Evolutionary conservation across 1,284 basidiomycete species (phyloP).

Genomic region (Fistulina hepatica): DNA sequence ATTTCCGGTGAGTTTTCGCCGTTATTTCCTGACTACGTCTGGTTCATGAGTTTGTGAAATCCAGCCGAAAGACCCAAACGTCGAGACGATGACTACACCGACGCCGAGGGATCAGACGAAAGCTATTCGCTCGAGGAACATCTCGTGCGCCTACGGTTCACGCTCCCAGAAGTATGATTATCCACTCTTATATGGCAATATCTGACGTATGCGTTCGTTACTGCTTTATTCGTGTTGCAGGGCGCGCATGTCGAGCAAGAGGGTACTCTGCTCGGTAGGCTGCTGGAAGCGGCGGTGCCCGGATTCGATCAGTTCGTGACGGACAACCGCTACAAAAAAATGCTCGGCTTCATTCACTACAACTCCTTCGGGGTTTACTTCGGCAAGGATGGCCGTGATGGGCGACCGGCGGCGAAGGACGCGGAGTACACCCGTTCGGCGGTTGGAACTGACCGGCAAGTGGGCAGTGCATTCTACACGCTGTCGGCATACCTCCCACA

Average conservation of each 20-base stretch:
- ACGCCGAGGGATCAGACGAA: conserved; percentile 36
- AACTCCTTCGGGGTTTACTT: conserved; percentile 64
- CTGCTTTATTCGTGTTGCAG: too few relatives aligned
- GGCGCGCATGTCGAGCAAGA: conserved; percentile 39
- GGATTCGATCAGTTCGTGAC: conserved; percentile 61
- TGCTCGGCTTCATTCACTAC: conserved; percentile 61
- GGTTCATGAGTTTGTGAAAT: too few relatives aligned
- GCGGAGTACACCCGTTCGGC: conserved; percentile 64
- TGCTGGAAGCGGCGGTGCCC: conserved; percentile 53
- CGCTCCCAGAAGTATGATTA: too few relatives aligned
- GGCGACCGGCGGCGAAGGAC: conserved; percentile 44
- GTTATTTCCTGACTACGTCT: too few relatives aligned
- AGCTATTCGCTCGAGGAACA: conserved; percentile 64
- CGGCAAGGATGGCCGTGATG: conserved; percentile 54
- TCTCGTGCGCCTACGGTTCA: conserved; percentile 58
- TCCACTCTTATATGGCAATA: too few relatives aligned
- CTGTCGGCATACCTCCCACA: conserved; percentile 69
- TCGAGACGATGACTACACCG: conserved; percentile 30
- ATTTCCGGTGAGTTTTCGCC: conserved; percentile 18
- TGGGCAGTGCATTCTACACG: conserved; percentile 62
- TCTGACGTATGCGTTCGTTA: too few relatives aligned
- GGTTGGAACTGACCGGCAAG: conserved; percentile 58
- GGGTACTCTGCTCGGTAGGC: conserved; percentile 36
- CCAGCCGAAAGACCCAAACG: too few relatives aligned
- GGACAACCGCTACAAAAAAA: conserved; percentile 48